Base-by-base conservation (phyloP, 805 yeast genomes). In the Saturnispora zaruensis region DNA sequence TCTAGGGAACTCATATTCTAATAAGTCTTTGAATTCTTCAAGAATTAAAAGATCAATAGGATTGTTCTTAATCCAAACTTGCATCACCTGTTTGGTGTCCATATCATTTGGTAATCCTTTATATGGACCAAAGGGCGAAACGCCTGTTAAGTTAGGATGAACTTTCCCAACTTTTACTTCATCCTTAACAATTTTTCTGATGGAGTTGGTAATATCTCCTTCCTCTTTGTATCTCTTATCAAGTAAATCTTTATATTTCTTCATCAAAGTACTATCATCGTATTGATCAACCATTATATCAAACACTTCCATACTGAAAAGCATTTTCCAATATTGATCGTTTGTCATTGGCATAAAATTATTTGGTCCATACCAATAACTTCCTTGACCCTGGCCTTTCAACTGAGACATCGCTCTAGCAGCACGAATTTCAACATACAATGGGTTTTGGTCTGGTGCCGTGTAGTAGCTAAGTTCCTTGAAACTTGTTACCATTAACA, bases 311-410 rank as follows among this genome's bases (percentile, higher is more conserved):
- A 57, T 49, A n/a, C 58, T 49, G 30, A 53, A 51, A 6, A 54
- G 26, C 44, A 65, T 56, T 53, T 68, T 56, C 49, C 59, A 55
- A 48, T 57, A 63, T 45, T 53, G 57, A 36, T 52, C 52, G 26
- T 59, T 58, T 30, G 57, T 58, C 79, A 77, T 74, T 1, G 82
- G 81, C 54, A 59, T 63, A 59, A 67, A 72, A 40, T 68, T 60
- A 45, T 64, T 64, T 11, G 80, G 80, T 0, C 82, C 82, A 55
- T 63, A 70, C 79, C 78, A 78, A 62, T 71, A 66, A 50, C 67
- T 65, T 63, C 70, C 30, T 74, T 77, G 41, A 63, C 64, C 51
- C 62, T 66, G 36, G 57, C 55, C 25, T 76, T 58, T 45, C 20
- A 54, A 44, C 9, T 50, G 28, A 8, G 52, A 38, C 23, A 53